Evolutionary conservation across 2,329 filamentous ascomycete genomes (phyloP).

Genomic region (Rhynchosporium graminicola): DNA sequence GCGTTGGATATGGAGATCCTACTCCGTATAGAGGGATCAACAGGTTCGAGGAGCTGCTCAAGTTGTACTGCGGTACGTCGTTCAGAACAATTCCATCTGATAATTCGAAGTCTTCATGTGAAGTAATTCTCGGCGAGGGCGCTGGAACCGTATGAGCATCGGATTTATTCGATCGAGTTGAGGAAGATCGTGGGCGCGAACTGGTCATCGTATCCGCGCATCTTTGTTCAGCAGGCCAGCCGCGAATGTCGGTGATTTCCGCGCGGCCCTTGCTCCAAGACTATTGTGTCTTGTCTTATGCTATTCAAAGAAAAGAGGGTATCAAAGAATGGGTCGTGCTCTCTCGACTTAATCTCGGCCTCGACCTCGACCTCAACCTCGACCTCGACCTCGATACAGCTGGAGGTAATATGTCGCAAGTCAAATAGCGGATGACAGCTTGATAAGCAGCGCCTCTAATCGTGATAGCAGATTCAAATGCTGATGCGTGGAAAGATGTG

Average conservation of each 20-base stretch:
- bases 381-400: not conserved
- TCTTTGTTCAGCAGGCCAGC: constrained; percentile 27
- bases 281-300: not conserved
- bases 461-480: not conserved
- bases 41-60: constrained; percentile 39
- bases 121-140: constrained; percentile 30
- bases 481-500: not conserved
- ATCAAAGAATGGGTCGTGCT: not conserved
- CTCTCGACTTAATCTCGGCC: not conserved
- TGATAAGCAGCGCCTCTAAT: not conserved
- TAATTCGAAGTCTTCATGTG: constrained; percentile 27
- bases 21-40: constrained; percentile 43
- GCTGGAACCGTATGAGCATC: constrained; percentile 29
- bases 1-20: constrained; percentile 44
- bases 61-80: constrained; percentile 38
- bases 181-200: constrained; percentile 40
- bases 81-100: constrained; percentile 37
- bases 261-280: not conserved
- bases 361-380: not conserved
- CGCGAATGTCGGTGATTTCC: constrained; percentile 12
- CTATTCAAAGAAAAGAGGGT: constrained; percentile 6
- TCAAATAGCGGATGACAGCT: not conserved
- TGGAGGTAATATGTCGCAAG: constrained; percentile 6
- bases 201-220: constrained; percentile 38
- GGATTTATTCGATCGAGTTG: constrained; percentile 38